Base-by-base conservation (phyloP, 768 basidiomycete species). In the Phanerochaete sordida region DNA sequence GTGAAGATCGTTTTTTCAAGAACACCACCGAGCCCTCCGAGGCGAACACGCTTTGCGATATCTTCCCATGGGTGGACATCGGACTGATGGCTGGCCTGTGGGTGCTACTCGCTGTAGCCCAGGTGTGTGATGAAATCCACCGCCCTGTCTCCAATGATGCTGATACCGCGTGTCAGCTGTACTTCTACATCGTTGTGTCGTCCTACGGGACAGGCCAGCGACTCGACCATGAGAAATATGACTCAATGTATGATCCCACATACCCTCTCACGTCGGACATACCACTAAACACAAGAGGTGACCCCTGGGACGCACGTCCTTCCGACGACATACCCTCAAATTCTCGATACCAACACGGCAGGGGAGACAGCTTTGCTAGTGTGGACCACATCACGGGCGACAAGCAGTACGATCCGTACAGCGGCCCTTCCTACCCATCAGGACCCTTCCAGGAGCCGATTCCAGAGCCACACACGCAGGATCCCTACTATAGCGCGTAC, bases 41-140 rank as follows among this genome's bases (percentile, higher is more conserved):
- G 70, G 90, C 86, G 6, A 72, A 86, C 35, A 85, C 82, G 5
- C 79, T 98, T 24, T 99, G 97, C 75, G 79, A 87, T 49, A 88
- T 97, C 57, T 96, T 98, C 69, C 80, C 93, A 4, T 97, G 94
- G 92, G 90, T 93, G 11, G 90, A 91, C 66, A 78, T 97, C 15
- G 95, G 95, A 37, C 76, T 98, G 58, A 95, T 98, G 93, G 89
- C 81, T 21, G 92, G 84, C 8, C 77, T 97, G 6, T 98, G 95
- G 91, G 73, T 90, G 11, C 68, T 97, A 16, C 77, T 97, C 27
- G 83, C 82, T n/a, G 76, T 88, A 62, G 76, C 91, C 35, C 93
- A 96, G 72, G 89, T 88, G 72, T 65, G 86, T 66, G 65, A 69
- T 58, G 52, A 66, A 51, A 19, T 39, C 13, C 1, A 43, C n/a